Evolutionary conservation across 1,139 yeast genomes (phyloP).

Genomic region (Yamadazyma jaroonii): DNA sequence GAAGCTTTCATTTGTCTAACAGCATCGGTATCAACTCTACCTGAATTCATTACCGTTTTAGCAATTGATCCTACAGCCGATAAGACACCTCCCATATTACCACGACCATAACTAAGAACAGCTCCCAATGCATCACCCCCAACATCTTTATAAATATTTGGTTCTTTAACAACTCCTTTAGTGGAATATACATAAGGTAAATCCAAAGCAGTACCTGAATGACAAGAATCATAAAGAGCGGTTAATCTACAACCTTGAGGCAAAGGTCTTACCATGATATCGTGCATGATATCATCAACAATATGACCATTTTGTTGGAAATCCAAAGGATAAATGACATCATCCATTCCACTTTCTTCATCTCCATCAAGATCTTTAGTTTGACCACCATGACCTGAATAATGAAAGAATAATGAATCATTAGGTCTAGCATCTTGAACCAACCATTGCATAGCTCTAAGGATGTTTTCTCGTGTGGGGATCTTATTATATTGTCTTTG

Average conservation of each 20-base stretch:
- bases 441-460: conserved; percentile 90
- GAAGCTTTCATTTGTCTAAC: conserved; percentile 61
- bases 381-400: conserved; percentile 93
- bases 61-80: conserved; percentile 47
- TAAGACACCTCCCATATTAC: conserved; percentile 58
- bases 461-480: conserved; percentile 76
- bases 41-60: conserved; percentile 34
- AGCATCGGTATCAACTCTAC: conserved; percentile 26
- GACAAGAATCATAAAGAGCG: conserved; percentile 89
- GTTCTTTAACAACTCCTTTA: conserved; percentile 87
- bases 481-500: conserved; percentile 58
- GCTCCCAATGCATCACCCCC: conserved; percentile 75
- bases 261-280: conserved; percentile 71
- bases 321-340: conserved; percentile 89
- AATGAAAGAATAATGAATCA: conserved; percentile 81
- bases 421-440: conserved; percentile 82
- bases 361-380: conserved; percentile 81
- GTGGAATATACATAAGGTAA: conserved; percentile 88
- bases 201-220: conserved; percentile 89
- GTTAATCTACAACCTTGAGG: conserved; percentile 85
- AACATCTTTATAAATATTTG: conserved; percentile 81
- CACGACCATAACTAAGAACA: conserved; percentile 67
- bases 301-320: conserved; percentile 72
- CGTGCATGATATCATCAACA: conserved; percentile 84
- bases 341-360: conserved; percentile 88